Conservation (phyloP, 1,284 basidiomycete species). For the Apiotrichum gracile region DNA sequence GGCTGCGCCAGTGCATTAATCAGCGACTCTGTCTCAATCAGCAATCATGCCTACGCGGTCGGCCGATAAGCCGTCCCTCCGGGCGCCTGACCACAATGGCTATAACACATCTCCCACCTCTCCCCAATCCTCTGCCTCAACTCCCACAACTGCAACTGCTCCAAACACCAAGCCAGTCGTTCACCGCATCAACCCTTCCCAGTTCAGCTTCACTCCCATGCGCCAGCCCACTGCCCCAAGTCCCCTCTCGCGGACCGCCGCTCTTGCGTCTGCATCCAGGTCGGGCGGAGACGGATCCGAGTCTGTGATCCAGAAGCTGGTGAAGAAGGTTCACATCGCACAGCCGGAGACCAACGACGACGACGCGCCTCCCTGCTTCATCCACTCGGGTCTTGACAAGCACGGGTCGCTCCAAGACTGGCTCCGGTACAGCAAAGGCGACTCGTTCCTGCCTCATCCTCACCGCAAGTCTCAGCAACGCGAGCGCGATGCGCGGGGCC, state of each 20-base stretch:
- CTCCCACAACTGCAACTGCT: neutral
- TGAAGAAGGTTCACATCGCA: constrained; percentile 13
- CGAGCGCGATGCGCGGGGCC: too few relatives aligned
- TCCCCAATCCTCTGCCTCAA: constrained; percentile 2
- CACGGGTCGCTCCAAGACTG: constrained; percentile 44
- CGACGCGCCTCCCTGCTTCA: constrained; percentile 42
- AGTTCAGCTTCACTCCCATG: constrained; percentile 20
- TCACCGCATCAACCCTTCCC: constrained; percentile 1
- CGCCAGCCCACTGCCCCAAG: constrained; percentile 30
- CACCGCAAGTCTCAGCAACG: constrained; percentile 1
- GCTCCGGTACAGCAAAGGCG: constrained; percentile 27
- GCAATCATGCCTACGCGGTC: neutral
- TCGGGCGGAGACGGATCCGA: neutral
- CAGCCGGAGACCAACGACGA: constrained; percentile 8
- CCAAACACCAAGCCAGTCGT: neutral
- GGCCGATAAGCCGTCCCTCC: neutral
- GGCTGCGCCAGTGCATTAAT: too few relatives aligned
- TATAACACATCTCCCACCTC: neutral
- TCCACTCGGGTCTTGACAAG: constrained; percentile 48
- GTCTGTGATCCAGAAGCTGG: neutral
- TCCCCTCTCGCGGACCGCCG: constrained; percentile 20
- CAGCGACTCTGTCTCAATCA: neutral
- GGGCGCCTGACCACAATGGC: neutral
- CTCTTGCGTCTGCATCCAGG: neutral
- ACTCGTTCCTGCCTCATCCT: constrained; percentile 3